phyloP scores from a whole-genome alignment of 202 grass and related monocot species.

The Setaria italica region DNA sequence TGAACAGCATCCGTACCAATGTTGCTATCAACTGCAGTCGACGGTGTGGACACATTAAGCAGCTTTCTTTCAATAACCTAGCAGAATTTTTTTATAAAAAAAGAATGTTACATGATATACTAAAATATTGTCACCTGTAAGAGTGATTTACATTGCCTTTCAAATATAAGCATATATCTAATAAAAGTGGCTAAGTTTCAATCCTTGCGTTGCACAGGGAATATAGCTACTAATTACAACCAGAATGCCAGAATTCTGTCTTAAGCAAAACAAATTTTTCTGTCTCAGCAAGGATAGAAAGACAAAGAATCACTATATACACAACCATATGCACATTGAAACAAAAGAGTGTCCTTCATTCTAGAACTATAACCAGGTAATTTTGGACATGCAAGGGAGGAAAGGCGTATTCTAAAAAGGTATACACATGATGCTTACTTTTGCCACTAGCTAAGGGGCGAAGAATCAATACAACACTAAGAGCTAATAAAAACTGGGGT shows the following conservation, averaged over 20 bases:
- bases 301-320: neutral
- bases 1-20: slow-evolving; percentile 85
- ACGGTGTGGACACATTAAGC: slow-evolving; percentile 79
- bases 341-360: neutral
- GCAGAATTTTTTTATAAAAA: slow-evolving; percentile 30
- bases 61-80: slow-evolving; percentile 92
- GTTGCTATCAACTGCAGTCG: slow-evolving; percentile 70
- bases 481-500: slow-evolving; percentile 17
- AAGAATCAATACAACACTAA: neutral
- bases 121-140: slow-evolving; percentile 1
- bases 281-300: neutral
- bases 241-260: neutral
- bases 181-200: slow-evolving; percentile 5
- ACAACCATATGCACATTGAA: neutral
- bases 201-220: neutral
- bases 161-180: slow-evolving; percentile 29
- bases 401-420: neutral
- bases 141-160: slow-evolving; percentile 18
- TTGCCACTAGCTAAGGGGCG: neutral
- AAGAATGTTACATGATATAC: slow-evolving; percentile 41
- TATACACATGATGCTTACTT: neutral
- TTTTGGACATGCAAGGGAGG: neutral
- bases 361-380: neutral
- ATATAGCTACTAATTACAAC: slow-evolving; percentile 34
- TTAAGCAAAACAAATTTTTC: slow-evolving; percentile 10